Evolutionary conservation across 75 land plant genomes (phyloP), one percentile per base, ranked within the genome.

Genomic region (Picea glauca): DNA sequence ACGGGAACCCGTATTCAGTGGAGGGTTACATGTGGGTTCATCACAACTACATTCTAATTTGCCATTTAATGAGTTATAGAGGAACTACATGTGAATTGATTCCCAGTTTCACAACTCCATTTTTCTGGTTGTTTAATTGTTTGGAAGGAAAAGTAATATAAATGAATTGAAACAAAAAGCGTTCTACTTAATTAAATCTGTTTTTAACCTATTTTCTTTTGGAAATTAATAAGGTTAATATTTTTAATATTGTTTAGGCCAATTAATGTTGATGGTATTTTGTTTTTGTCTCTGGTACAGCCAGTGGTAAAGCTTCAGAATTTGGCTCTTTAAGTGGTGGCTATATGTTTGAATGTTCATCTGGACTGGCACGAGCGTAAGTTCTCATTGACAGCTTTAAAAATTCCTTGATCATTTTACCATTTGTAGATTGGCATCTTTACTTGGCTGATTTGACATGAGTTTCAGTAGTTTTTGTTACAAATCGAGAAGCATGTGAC

Each of bases 251-350:
- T 62, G 63, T 33, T 66, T 66, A 46, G 23, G 17, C 60, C 13
- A 35, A 75, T 9, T 57, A 75, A 26, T 23, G 33, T 46, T 26
- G 20, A 30, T 58, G 15, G 17, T 26, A 0, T 13, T 26, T 21
- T 56, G 31, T 31, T 31, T 58, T 57, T 54, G 76, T 75, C n/a
- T 58, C 50, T 80, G 32, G 15, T 80, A 66, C 82, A 94, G 99
- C 88, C 23, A 86, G 67, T 80, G 93, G 93, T 23, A 96, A 94
- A 84, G 91, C 95, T 80, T 89, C 99, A 26, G 98, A 90, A 58
- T 96, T 90, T 87, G 99, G 99, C 14, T 89, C 82, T 38, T 80
- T 96, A 66, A 96, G 86, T 82, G 92, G 87, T 65, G 99, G 99
- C n/a, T 96, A 82, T 82, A 85, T 94, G 84, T 92, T 96, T 88